Conservation (phyloP, 108 stramenopile species). For the Poteriospumella lacustris region DNA sequence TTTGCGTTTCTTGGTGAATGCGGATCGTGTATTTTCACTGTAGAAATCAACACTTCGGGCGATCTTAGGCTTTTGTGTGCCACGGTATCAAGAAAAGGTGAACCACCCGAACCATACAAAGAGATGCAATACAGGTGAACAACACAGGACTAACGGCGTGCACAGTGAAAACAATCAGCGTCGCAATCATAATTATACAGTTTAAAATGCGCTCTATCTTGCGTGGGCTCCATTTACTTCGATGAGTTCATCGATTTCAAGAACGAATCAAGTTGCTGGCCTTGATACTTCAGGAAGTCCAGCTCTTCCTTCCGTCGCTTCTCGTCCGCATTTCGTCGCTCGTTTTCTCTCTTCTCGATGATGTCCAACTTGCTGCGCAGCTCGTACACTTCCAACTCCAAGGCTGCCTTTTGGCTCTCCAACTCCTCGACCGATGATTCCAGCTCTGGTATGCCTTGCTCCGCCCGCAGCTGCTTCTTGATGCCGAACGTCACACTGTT, state of each 20-base stretch:
- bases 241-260: constrained; percentile 49
- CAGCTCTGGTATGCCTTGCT: constrained; percentile 60
- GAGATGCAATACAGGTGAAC: too few relatives aligned
- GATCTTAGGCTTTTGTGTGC: too few relatives aligned
- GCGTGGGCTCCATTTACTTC: constrained; percentile 34
- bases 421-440: constrained; percentile 41
- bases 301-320: constrained; percentile 60
- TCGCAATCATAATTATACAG: too few relatives aligned
- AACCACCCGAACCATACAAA: too few relatives aligned
- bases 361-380: constrained; percentile 55
- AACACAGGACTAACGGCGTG: too few relatives aligned
- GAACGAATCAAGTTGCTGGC: constrained; percentile 61
- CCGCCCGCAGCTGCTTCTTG: constrained; percentile 63
- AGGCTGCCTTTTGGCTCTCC: constrained; percentile 37
- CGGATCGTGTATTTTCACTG: too few relatives aligned
- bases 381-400: constrained; percentile 54
- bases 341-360: constrained; percentile 54
- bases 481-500: constrained; percentile 56
- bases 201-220: too few relatives aligned
- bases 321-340: constrained; percentile 48
- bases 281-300: constrained; percentile 62
- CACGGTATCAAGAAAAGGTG: too few relatives aligned
- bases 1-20: too few relatives aligned
- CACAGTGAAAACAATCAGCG: too few relatives aligned
- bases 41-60: too few relatives aligned